Percentiles rank a stretch among this genome's conserved stretches.
These are phyloP conservation scores for Ascochyta clinopodiicola DNA, from an alignment of 2,329 filamentous ascomycete species.

Conservation along the genomic window DNA sequence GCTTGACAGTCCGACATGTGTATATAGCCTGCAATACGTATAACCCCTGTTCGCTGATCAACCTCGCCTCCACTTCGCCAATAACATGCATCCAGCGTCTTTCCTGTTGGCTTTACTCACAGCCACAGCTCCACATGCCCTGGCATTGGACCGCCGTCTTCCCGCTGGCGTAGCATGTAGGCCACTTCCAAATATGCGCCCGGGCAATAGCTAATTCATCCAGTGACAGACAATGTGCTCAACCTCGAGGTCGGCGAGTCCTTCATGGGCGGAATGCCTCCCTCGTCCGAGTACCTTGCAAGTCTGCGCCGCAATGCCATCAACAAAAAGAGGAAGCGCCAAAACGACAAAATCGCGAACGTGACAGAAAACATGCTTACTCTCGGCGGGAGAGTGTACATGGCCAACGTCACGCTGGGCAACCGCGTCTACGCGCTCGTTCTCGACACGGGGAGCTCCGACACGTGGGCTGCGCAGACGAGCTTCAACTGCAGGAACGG, in stretches of 20 bases:
- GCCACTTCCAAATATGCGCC: too few relatives aligned
- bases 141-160: background rate
- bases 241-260: slow-evolving; percentile 8
- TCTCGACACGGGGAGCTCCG: slow-evolving; percentile 36
- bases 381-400: slow-evolving; percentile 38
- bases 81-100: slow-evolving; percentile 6
- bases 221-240: slow-evolving; percentile 11
- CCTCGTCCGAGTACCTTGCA: slow-evolving; percentile 10
- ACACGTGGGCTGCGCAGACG: slow-evolving; percentile 35
- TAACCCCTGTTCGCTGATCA: background rate
- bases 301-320: slow-evolving; percentile 8
- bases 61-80: background rate
- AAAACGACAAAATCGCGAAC: slow-evolving; percentile 8
- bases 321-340: slow-evolving; percentile 10
- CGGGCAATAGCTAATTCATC: background rate
- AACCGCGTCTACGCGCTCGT: slow-evolving; percentile 28
- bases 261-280: background rate
- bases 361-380: slow-evolving; percentile 31
- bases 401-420: slow-evolving; percentile 34
- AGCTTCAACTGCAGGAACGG: slow-evolving; percentile 26
- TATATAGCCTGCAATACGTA: slow-evolving; percentile 7
- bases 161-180: slow-evolving; percentile 2
- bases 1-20: background rate
- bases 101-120: background rate
- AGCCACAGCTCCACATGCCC: background rate